phyloP scores from a whole-genome alignment of 768 basidiomycete species.

The Tephrocybe sp. region DNA sequence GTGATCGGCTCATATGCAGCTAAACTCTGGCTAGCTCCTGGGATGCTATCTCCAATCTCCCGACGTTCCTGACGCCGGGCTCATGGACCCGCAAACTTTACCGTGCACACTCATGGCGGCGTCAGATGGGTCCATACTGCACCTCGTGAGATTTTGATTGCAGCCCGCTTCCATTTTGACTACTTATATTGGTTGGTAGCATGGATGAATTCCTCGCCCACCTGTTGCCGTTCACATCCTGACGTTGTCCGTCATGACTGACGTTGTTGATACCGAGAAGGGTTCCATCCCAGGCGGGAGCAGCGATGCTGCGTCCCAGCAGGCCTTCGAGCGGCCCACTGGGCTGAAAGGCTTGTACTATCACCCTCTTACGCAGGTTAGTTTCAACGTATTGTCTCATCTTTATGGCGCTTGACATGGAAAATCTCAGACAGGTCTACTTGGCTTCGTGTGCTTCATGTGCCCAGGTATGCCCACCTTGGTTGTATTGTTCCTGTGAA shows the following conservation, averaged over 20 bases:
- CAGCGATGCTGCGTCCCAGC: slow-evolving; percentile 17
- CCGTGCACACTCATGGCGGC: slow-evolving; percentile 5
- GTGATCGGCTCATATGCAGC: slow-evolving; percentile 6
- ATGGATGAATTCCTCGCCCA: slow-evolving; percentile 8
- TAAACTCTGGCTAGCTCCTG: neutral
- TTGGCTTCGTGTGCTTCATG: slow-evolving; percentile 75
- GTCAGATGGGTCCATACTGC: slow-evolving; percentile 16
- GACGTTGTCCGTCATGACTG: slow-evolving; percentile 17
- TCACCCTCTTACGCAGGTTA: slow-evolving; percentile 24
- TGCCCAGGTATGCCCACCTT: slow-evolving; percentile 42
- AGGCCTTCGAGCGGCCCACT: slow-evolving; percentile 20
- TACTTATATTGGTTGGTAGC: slow-evolving; percentile 19
- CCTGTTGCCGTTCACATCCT: slow-evolving; percentile 8
- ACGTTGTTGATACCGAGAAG: slow-evolving; percentile 20
- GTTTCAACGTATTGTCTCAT: neutral
- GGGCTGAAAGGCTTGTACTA: slow-evolving; percentile 23
- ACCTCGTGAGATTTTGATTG: slow-evolving; percentile 19
- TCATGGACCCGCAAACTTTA: slow-evolving; percentile 6
- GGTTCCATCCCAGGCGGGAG: slow-evolving; percentile 12
- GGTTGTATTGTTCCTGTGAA: neutral
- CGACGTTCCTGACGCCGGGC: slow-evolving; percentile 3
- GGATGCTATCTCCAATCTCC: slow-evolving; percentile 11
- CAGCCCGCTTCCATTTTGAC: slow-evolving; percentile 11
- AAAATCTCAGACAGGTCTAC: slow-evolving; percentile 41
- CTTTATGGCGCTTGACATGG: neutral